These are phyloP conservation scores for Wickerhamomyces canadensis DNA, from an alignment of 805 yeast species.

Conservation along the genomic window DNA sequence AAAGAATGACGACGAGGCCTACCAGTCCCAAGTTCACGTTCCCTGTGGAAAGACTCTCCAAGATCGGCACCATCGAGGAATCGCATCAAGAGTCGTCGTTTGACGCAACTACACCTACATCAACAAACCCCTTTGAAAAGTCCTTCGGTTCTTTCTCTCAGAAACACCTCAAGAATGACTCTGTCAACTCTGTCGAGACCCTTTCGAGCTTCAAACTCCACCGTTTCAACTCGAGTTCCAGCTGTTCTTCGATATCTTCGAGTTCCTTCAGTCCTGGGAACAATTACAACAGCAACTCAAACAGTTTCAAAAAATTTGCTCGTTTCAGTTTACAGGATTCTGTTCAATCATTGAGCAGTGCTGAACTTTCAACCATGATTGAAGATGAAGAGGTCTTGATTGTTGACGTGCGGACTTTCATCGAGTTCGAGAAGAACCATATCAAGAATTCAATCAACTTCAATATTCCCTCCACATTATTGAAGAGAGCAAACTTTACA, in stretches of 20 bases:
- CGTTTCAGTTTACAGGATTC: constrained; percentile 13
- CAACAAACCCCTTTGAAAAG: no score
- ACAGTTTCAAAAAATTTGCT: constrained; percentile 9
- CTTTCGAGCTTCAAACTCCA: constrained; percentile 11
- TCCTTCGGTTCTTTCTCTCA: no score
- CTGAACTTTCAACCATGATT: constrained; percentile 7
- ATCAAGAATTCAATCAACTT: constrained; percentile 62
- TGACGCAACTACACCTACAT: no score
- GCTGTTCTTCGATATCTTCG: no score
- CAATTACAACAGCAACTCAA: constrained; percentile 3
- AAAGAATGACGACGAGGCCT: no score
- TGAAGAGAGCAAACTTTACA: constrained; percentile 70
- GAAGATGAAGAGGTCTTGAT: constrained; percentile 32
- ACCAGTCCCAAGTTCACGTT: no score
- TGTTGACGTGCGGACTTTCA: constrained; percentile 77
- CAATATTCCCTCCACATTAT: constrained; percentile 83
- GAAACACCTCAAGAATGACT: constrained; percentile 14
- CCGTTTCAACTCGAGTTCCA: constrained; percentile 14
- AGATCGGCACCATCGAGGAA: no score
- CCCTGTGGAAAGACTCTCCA: no score
- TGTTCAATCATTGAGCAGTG: constrained; percentile 8
- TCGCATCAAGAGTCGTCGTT: no score
- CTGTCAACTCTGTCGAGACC: constrained; percentile 16
- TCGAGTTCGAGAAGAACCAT: constrained; percentile 59
- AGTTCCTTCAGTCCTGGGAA: constrained; percentile 7